Percentiles rank a stretch among this genome's conserved stretches.
Evolutionary conservation across 495 filamentous ascomycete species (phyloP).

Genomic region (Xylaria grammica): DNA sequence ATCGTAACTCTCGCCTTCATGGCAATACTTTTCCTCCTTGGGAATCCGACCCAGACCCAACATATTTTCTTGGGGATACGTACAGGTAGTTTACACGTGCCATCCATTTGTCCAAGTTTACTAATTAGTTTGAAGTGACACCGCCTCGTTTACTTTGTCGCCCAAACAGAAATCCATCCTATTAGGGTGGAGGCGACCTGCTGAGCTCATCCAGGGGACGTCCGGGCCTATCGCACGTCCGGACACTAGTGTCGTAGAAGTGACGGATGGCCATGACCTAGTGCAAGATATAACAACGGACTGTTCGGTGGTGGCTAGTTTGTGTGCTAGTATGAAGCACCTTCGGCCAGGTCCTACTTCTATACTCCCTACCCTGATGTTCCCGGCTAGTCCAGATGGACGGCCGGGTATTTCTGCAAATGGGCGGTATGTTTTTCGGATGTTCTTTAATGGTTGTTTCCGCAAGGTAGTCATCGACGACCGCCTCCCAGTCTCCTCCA

Average conservation of each 20-base stretch:
- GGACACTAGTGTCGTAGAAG: slow-evolving; percentile 54
- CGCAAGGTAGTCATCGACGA: slow-evolving; percentile 91
- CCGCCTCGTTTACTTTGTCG: slow-evolving; percentile 70
- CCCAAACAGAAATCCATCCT: slow-evolving; percentile 71
- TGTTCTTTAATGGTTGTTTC: slow-evolving; percentile 94
- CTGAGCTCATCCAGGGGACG: slow-evolving; percentile 50
- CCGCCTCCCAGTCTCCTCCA: slow-evolving; percentile 77
- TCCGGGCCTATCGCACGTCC: slow-evolving; percentile 23
- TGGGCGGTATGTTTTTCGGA: slow-evolving; percentile 88
- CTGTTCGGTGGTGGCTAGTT: slow-evolving; percentile 94
- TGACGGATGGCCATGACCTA: slow-evolving; percentile 67
- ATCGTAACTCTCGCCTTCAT: slow-evolving; percentile 78
- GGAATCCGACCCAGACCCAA: slow-evolving; percentile 59
- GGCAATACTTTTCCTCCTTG: slow-evolving; percentile 84
- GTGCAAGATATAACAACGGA: slow-evolving; percentile 94
- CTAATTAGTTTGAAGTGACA: slow-evolving; percentile 55
- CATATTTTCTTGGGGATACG: slow-evolving; percentile 31
- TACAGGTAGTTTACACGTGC: slow-evolving; percentile 27
- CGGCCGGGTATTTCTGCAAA: slow-evolving; percentile 67
- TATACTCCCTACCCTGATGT: slow-evolving; percentile 67
- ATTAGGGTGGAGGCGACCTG: slow-evolving; percentile 79
- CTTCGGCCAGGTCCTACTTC: slow-evolving; percentile 42
- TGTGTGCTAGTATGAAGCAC: slow-evolving; percentile 74
- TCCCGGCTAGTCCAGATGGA: slow-evolving; percentile 68
- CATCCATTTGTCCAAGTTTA: slow-evolving; percentile 2